Evolutionary conservation across 2,329 filamentous ascomycete genomes (phyloP), one percentile per base, ranked within the genome.

Genomic region (Colletotrichum cereale): DNA sequence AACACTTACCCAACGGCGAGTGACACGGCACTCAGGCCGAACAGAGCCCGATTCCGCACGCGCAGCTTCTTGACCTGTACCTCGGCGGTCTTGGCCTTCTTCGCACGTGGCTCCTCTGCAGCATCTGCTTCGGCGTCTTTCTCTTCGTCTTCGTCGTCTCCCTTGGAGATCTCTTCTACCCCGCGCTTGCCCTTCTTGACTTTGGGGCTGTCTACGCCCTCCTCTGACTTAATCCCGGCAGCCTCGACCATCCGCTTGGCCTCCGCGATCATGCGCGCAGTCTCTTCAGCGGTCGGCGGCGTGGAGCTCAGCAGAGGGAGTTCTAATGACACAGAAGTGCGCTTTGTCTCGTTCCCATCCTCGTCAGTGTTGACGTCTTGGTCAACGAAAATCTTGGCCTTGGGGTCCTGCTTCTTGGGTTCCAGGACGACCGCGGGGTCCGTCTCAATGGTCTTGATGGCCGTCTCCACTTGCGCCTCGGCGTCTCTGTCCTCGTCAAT

Each of bases 201-300:
- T 40, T 80, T 79, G 10, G 76, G 40, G 18, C 48, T 62, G 44
- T 56, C 65, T 8, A 62, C 78, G 29, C 79, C 77, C 40, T 78
- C 79, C 10, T 83, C 78, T 16, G 80, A 79, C 63, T 82, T 78
- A 78, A 85, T 82, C 68, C 87, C 84, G 72, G 88, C 88, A 72
- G 91, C 90, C 73, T 92, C 88, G 6, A 98, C 95, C 93, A 98
- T 97, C 75, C 91, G 89, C 83, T 92, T 94, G 40, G 96, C 96
- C 77, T 94, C 91, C 36, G 91, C 91, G 71, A 98, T 92, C 92
- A 98, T 95, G 66, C 91, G 89, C 68, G 92, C 88, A 1, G 95
- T 91, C 76, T 96, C 93, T 74, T 95, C 92, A 0, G 93, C 90
- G 16, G 91, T 89, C 0, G 93, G 91, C 11, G 95, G 86, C 72